Evolutionary conservation across 2,329 filamentous ascomycete species (phyloP).

Genomic region (Magnaporthales sp.): DNA sequence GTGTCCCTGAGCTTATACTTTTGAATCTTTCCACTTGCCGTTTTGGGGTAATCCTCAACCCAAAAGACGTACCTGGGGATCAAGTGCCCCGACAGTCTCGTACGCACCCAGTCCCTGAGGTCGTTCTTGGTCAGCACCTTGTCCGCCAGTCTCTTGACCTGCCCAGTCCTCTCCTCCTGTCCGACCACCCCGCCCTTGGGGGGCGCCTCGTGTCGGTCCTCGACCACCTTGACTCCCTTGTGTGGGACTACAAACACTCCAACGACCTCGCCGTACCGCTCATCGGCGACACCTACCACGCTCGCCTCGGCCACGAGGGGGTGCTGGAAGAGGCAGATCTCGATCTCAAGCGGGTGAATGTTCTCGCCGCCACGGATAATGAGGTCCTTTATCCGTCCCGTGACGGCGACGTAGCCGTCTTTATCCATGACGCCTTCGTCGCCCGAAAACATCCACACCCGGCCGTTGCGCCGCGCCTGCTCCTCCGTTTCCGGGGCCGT

Average conservation of each 20-base stretch:
- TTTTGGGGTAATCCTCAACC: constrained; percentile 81
- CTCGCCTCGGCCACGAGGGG: constrained; percentile 64
- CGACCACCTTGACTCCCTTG: constrained; percentile 20
- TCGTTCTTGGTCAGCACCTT: constrained; percentile 40
- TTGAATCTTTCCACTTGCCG: constrained; percentile 92
- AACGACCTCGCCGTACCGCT: constrained; percentile 77
- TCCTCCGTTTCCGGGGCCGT: constrained; percentile 1
- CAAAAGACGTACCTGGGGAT: constrained; percentile 89
- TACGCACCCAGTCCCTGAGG: constrained; percentile 63
- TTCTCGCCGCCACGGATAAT: constrained; percentile 96
- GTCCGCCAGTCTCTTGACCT: constrained; percentile 10
- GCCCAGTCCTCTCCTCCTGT: constrained; percentile 18
- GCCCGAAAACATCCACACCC: constrained; percentile 83
- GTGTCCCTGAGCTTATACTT: constrained; percentile 77
- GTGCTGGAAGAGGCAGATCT: constrained; percentile 76
- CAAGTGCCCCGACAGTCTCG: constrained; percentile 62
- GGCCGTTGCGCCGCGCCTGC: constrained; percentile 28
- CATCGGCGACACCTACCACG: constrained; percentile 77
- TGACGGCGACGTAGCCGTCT: constrained; percentile 80
- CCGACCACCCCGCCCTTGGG: constrained; percentile 14
- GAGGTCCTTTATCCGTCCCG: constrained; percentile 85
- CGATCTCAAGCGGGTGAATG: constrained; percentile 87
- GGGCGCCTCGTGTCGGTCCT: constrained; percentile 6
- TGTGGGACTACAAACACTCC: constrained; percentile 68
- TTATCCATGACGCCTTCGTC: constrained; percentile 83